Conservation (phyloP, 75 land plant species). For the Pinus tabuliformis region DNA sequence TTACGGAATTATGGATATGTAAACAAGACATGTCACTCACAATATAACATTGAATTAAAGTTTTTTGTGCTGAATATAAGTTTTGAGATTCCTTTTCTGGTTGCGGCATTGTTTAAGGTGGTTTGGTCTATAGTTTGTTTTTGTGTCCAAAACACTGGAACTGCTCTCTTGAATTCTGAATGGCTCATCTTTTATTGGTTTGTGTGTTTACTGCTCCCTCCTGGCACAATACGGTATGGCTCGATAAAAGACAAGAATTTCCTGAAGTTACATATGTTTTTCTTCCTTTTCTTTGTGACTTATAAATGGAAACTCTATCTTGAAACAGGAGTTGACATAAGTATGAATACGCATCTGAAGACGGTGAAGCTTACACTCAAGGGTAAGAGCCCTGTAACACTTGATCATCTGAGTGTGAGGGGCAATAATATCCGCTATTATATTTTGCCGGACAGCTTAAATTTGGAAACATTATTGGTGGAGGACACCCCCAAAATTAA, state of each 20-base stretch:
- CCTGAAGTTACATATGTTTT: not conserved
- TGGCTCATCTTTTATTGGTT: not conserved
- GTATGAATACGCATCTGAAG: slow-evolving; percentile 96
- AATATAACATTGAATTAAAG: not conserved
- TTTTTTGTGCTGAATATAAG: not conserved
- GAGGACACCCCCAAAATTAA: slow-evolving; percentile 91
- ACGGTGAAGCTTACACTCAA: slow-evolving; percentile 82
- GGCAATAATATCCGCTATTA: slow-evolving; percentile 92
- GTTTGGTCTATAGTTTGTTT: not conserved
- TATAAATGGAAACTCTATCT: not conserved
- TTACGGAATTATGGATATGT: not conserved
- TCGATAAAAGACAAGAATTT: not conserved
- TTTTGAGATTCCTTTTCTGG: not conserved
- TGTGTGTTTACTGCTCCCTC: not conserved
- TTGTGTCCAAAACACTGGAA: not conserved
- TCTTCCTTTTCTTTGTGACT: not conserved
- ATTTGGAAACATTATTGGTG: slow-evolving; percentile 79
- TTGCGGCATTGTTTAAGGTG: not conserved
- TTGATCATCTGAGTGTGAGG: slow-evolving; percentile 88
- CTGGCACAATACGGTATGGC: not conserved
- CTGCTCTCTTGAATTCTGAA: not conserved
- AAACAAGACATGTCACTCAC: not conserved
- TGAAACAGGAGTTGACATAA: slow-evolving; percentile 83
- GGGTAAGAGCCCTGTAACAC: slow-evolving; percentile 80
- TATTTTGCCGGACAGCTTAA: slow-evolving; percentile 91